phyloP scores from a whole-genome alignment of 495 filamentous ascomycete genomes.

The Talaromyces adpressus region DNA sequence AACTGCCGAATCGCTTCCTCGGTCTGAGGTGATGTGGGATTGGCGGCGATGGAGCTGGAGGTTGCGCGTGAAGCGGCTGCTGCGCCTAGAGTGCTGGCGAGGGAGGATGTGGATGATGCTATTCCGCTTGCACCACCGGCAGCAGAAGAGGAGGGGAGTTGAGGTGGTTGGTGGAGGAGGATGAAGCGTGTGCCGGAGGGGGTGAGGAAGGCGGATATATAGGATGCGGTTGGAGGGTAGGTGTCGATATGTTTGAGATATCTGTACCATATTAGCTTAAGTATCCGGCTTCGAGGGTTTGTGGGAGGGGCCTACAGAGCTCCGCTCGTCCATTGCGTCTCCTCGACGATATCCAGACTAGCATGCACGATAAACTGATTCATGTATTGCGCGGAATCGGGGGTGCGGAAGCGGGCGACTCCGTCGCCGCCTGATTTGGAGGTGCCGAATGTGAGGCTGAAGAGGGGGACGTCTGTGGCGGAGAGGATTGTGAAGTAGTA shows the following conservation, averaged over 20 bases:
- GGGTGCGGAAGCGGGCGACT: slow-evolving; percentile 68
- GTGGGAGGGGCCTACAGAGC: slow-evolving; percentile 53
- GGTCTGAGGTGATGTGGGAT: slow-evolving; percentile 76
- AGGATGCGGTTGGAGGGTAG: slow-evolving; percentile 70
- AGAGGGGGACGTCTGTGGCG: slow-evolving; percentile 88
- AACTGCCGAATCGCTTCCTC: slow-evolving; percentile 94
- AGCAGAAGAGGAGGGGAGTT: slow-evolving; percentile 30
- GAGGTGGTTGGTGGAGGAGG: slow-evolving; percentile 71
- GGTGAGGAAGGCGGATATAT: slow-evolving; percentile 89
- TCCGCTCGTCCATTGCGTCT: slow-evolving; percentile 81
- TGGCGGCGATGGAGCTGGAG: slow-evolving; percentile 62
- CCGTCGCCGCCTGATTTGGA: slow-evolving; percentile 93
- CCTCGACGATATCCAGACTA: slow-evolving; percentile 87
- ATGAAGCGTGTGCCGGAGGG: slow-evolving; percentile 67
- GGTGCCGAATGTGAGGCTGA: slow-evolving; percentile 93
- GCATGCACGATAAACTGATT: slow-evolving; percentile 97
- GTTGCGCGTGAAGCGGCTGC: slow-evolving; percentile 41
- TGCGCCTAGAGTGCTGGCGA: slow-evolving; percentile 17
- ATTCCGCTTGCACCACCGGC: slow-evolving; percentile 3
- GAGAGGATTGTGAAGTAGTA: slow-evolving; percentile 96
- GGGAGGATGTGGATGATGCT: slow-evolving; percentile 9
- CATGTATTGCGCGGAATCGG: slow-evolving; percentile 78
- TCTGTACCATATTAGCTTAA: slow-evolving; percentile 36
- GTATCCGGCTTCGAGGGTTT: background rate
- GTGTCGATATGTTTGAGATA: slow-evolving; percentile 94